Percentiles rank a stretch among this genome's conserved stretches.
phyloP scores from a whole-genome alignment of 2,329 filamentous ascomycete species.

The Epichloe brachyelytri region DNA sequence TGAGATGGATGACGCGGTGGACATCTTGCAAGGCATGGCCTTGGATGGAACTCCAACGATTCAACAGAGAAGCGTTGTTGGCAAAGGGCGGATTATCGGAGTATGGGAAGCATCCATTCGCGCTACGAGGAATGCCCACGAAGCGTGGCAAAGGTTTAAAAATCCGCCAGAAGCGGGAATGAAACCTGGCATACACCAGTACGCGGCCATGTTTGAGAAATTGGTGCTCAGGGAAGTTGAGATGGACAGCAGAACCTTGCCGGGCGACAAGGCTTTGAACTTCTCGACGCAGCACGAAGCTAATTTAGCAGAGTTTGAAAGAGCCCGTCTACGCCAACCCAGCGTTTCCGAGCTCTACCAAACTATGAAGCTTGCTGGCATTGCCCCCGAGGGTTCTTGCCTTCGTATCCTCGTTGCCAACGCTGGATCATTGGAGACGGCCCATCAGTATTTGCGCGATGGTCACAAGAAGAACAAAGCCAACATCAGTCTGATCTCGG shows the following conservation, averaged over 20 bases:
- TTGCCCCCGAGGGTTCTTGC: conserved; percentile 35
- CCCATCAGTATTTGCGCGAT: conserved; percentile 36
- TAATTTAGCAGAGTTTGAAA: conserved; percentile 53
- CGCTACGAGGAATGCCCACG: conserved; percentile 46
- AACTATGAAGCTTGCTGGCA: conserved; percentile 38
- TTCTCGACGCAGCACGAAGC: conserved; percentile 21
- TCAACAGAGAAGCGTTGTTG: conserved; percentile 26
- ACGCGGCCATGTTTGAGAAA: conserved; percentile 48
- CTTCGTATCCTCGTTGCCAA: conserved; percentile 43
- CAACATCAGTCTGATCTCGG: conserved; percentile 9
- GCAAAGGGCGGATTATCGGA: conserved; percentile 9
- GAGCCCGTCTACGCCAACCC: conserved; percentile 48
- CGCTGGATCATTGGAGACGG: conserved; percentile 33
- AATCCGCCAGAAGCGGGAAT: conserved; percentile 20
- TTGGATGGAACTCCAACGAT: conserved; percentile 42
- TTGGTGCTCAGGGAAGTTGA: conserved; percentile 25
- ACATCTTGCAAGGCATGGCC: conserved; percentile 39
- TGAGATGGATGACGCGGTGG: conserved; percentile 34
- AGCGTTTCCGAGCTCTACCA: conserved; percentile 43
- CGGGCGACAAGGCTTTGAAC: conserved; percentile 48
- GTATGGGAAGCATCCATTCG: conserved; percentile 43
- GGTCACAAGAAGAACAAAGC: conserved; percentile 15
- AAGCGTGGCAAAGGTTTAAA: conserved; percentile 44
- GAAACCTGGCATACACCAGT: conserved; percentile 31
- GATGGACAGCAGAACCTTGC: conserved; percentile 23